Percentiles rank a stretch among this genome's conserved stretches.
Evolutionary conservation across 208 protist genomes (phyloP).

Genomic region (Leishmania aethiopica): DNA sequence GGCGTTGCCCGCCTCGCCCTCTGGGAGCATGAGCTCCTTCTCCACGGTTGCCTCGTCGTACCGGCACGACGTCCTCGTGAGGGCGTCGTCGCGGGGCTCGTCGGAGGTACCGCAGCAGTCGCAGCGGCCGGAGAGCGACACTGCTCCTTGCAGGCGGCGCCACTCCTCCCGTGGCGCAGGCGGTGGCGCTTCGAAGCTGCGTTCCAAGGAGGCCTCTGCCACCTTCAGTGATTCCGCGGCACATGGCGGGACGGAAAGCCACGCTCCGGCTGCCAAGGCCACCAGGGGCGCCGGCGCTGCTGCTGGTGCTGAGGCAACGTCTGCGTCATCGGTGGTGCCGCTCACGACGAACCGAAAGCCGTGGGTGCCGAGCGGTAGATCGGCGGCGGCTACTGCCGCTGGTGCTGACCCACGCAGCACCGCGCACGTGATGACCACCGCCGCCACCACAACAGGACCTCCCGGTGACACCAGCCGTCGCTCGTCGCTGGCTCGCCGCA

Average conservation of each 20-base stretch:
- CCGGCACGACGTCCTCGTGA: not conserved
- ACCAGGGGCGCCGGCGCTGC: not conserved
- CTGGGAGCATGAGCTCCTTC: slow-evolving; percentile 18
- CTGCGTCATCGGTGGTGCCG: not conserved
- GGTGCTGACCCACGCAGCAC: not conserved
- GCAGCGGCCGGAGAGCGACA: not conserved
- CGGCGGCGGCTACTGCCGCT: not conserved
- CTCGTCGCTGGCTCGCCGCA: not conserved
- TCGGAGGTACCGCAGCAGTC: not conserved
- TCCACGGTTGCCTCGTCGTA: slow-evolving; percentile 18
- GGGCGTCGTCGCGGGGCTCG: not conserved
- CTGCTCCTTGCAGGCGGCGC: not conserved
- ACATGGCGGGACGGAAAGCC: not conserved
- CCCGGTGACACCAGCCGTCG: not conserved
- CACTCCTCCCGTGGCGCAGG: not conserved
- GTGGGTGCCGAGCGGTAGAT: slow-evolving; percentile 13
- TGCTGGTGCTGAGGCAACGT: not conserved
- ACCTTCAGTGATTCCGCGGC: not conserved
- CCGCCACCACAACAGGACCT: not conserved
- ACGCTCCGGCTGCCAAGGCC: not conserved
- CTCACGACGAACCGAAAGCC: slow-evolving; percentile 15
- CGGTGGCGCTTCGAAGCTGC: not conserved
- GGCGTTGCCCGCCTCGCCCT: not conserved
- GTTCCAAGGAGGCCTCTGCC: not conserved
- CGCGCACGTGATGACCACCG: not conserved